A percentile compares a stretch with the other conserved stretches of the same genome.
Conservation (phyloP, 2,329 filamentous ascomycete species). For the Aspergillus aculeatus region DNA sequence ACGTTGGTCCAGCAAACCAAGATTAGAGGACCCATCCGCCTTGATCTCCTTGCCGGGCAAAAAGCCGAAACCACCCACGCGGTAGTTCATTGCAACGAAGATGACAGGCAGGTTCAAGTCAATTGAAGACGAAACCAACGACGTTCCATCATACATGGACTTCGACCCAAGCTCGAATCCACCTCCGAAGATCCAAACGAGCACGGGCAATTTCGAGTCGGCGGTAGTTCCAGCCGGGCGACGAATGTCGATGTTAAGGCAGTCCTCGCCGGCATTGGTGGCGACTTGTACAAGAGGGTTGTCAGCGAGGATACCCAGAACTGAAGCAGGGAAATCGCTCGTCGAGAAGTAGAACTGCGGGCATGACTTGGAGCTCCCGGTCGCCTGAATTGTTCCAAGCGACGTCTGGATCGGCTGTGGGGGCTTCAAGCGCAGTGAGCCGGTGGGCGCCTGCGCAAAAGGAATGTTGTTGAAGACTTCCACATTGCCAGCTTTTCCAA, state of each 20-base stretch:
- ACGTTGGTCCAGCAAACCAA: constrained; percentile 71
- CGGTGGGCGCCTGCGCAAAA: constrained; percentile 68
- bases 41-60: constrained; percentile 67
- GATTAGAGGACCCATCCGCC: constrained; percentile 65
- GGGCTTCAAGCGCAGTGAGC: constrained; percentile 65
- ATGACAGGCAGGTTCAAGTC: constrained; percentile 63
- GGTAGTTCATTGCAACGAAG: constrained; percentile 76
- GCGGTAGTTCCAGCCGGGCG: constrained; percentile 58
- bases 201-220: constrained; percentile 60
- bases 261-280: constrained; percentile 61
- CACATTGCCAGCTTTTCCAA: constrained; percentile 43
- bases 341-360: constrained; percentile 68
- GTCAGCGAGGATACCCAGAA: constrained; percentile 54
- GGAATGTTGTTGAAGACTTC: constrained; percentile 75
- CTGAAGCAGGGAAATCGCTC: constrained; percentile 41
- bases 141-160: constrained; percentile 36
- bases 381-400: constrained; percentile 63
- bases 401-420: constrained; percentile 59
- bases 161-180: constrained; percentile 52
- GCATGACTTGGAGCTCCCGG: constrained; percentile 60
- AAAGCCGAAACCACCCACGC: constrained; percentile 72
- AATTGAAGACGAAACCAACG: constrained; percentile 41
- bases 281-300: constrained; percentile 58
- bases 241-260: constrained; percentile 60
- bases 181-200: constrained; percentile 71